Conservation (phyloP, 805 yeast genomes). For the Candida germanica region DNA sequence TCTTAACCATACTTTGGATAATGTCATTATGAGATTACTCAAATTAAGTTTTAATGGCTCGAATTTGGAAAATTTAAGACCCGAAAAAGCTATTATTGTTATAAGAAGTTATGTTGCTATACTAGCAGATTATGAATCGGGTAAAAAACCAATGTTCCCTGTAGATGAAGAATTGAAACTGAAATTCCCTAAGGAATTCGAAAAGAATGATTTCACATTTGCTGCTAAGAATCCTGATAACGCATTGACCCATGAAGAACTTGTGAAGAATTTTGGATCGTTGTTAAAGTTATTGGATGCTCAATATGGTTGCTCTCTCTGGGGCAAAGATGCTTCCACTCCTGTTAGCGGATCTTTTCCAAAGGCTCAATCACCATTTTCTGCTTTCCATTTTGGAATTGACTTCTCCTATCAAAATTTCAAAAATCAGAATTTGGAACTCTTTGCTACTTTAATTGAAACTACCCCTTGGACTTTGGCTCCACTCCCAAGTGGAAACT, state of each 20-base stretch:
- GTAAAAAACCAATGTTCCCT: constrained; percentile 72
- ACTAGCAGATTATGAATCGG: constrained; percentile 55
- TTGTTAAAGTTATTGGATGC: constrained; percentile 60
- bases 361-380: constrained; percentile 38
- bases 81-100: constrained; percentile 70
- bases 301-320: constrained; percentile 43
- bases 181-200: constrained; percentile 1
- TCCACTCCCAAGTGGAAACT: constrained; percentile 38
- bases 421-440: constrained; percentile 46
- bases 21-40: constrained; percentile 68
- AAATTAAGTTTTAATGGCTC: constrained; percentile 57
- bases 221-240: constrained; percentile 45
- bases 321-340: constrained; percentile 15
- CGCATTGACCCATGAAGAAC: constrained; percentile 63
- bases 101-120: constrained; percentile 71
- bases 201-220: constrained; percentile 30
- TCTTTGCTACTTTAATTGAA: constrained; percentile 69
- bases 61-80: constrained; percentile 56
- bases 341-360: constrained; percentile 13
- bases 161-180: constrained; percentile 41
- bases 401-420: constrained; percentile 33
- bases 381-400: constrained; percentile 38
- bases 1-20: constrained; percentile 75
- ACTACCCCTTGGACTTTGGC: constrained; percentile 64
- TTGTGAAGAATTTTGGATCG: constrained; percentile 54